Evolutionary conservation across 768 basidiomycete species (phyloP).

Genomic region (Saitozyma podzolica): DNA sequence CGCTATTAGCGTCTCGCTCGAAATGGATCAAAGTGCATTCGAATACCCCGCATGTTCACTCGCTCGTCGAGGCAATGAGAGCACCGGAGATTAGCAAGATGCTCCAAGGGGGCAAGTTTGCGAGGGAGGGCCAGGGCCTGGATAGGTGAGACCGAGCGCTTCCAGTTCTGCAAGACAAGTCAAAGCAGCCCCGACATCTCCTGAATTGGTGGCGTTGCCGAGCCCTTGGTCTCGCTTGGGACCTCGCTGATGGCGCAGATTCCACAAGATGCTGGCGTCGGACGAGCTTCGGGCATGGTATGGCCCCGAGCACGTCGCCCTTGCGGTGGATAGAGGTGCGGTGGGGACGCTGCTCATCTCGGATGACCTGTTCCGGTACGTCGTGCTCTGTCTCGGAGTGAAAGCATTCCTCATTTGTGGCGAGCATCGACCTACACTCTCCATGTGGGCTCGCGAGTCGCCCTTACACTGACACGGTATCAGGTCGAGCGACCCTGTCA

Average conservation of each 20-base stretch:
- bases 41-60: conserved; percentile 91
- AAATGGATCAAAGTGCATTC: conserved; percentile 90
- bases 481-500: conserved; percentile 76
- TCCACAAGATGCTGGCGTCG: conserved; percentile 93
- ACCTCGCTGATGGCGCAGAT: conserved; percentile 58
- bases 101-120: conserved; percentile 74
- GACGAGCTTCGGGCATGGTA: conserved; percentile 99
- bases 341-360: conserved; percentile 92
- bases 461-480: neutral
- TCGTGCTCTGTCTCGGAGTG: neutral
- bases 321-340: conserved; percentile 90
- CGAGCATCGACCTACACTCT: neutral
- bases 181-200: neutral
- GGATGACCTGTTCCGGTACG: conserved; percentile 86
- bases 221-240: neutral
- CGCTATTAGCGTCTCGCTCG: conserved; percentile 71
- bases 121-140: conserved; percentile 83
- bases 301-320: conserved; percentile 86
- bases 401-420: no score
- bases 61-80: conserved; percentile 87
- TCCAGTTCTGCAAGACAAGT: conserved; percentile 6
- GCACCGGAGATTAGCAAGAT: conserved; percentile 75
- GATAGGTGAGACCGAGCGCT: conserved; percentile 65
- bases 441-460: neutral
- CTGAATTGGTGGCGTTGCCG: no score